Evolutionary conservation across 2,329 filamentous ascomycete genomes (phyloP).

Genomic region (Ceratocystis smalleyi): DNA sequence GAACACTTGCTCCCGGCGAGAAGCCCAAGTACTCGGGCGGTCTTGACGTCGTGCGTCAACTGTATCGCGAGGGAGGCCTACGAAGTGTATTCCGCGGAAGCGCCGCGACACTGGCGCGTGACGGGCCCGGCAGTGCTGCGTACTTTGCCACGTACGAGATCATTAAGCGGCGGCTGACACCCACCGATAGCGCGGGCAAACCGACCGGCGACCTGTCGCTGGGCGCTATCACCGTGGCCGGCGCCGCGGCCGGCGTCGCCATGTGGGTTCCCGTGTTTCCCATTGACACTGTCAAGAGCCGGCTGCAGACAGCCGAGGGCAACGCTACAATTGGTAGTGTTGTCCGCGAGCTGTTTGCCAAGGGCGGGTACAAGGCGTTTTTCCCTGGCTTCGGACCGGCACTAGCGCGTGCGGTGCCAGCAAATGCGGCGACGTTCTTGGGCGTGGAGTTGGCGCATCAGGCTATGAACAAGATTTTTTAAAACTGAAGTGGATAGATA

Average conservation of each 20-base stretch:
- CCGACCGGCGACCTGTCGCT: conserved; percentile 65
- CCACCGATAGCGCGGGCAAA: conserved; percentile 61
- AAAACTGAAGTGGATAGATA: not conserved
- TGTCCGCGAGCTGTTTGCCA: conserved; percentile 65
- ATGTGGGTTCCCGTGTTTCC: conserved; percentile 99
- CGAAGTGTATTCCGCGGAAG: conserved; percentile 85
- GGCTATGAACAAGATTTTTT: conserved; percentile 64
- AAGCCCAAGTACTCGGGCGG: conserved; percentile 84
- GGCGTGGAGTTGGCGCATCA: conserved; percentile 73
- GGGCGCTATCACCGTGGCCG: conserved; percentile 67
- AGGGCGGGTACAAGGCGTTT: conserved; percentile 76
- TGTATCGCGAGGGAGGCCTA: conserved; percentile 82
- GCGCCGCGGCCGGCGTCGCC: conserved; percentile 79
- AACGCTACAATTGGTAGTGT: conserved; percentile 67
- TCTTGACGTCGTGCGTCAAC: conserved; percentile 76
- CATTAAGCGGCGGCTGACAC: conserved; percentile 76
- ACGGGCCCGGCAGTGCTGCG: conserved; percentile 81
- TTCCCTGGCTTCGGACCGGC: conserved; percentile 95
- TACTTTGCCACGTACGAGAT: conserved; percentile 98
- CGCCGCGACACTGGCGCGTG: conserved; percentile 78
- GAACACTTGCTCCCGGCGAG: conserved; percentile 72
- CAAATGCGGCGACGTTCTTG: conserved; percentile 89
- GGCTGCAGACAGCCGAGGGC: conserved; percentile 80
- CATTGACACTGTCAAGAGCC: conserved; percentile 88
- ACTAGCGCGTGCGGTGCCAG: conserved; percentile 79